Percentiles rank a stretch among this genome's conserved stretches.
Conservation (phyloP, 257 asterid genomes). For the Osmanthus fragrans region DNA sequence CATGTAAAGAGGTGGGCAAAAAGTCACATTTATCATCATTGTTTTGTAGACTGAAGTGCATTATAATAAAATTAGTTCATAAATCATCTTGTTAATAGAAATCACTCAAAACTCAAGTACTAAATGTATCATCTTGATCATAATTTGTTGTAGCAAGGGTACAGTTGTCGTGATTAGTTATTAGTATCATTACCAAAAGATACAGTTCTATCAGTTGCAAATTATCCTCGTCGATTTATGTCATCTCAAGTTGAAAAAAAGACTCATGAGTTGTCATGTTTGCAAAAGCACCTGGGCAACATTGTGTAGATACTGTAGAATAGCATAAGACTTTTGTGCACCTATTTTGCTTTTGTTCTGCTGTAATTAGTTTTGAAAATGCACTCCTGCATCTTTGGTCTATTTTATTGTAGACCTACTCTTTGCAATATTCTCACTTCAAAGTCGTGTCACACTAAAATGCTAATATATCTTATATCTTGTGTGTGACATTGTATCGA, state of each 20-base stretch:
- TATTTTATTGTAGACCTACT: not conserved
- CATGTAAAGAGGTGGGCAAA: not conserved
- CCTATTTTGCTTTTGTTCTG: conserved; percentile 10
- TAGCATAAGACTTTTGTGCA: conserved; percentile 55
- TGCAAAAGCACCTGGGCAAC: conserved; percentile 82
- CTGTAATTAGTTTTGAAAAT: not conserved
- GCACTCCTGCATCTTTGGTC: not conserved
- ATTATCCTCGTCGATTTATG: conserved; percentile 82
- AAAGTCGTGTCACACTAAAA: conserved; percentile 7
- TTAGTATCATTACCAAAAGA: conserved; percentile 18
- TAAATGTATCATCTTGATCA: not conserved
- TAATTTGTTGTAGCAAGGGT: not conserved
- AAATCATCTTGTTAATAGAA: not conserved
- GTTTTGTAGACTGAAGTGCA: not conserved
- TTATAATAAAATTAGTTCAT: not conserved
- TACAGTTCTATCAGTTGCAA: conserved; percentile 37
- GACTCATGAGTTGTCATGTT: conserved; percentile 88
- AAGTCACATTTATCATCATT: not conserved
- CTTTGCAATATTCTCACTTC: not conserved
- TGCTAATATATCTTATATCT: conserved; percentile 16
- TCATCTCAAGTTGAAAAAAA: conserved; percentile 93
- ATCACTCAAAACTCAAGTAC: not conserved
- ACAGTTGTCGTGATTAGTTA: not conserved
- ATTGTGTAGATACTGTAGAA: conserved; percentile 66
- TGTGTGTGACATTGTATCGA: conserved; percentile 57